Evolutionary conservation across 1,284 basidiomycete genomes (phyloP), one percentile per base, ranked within the genome.

Genomic region (Puccinia novopanici): DNA sequence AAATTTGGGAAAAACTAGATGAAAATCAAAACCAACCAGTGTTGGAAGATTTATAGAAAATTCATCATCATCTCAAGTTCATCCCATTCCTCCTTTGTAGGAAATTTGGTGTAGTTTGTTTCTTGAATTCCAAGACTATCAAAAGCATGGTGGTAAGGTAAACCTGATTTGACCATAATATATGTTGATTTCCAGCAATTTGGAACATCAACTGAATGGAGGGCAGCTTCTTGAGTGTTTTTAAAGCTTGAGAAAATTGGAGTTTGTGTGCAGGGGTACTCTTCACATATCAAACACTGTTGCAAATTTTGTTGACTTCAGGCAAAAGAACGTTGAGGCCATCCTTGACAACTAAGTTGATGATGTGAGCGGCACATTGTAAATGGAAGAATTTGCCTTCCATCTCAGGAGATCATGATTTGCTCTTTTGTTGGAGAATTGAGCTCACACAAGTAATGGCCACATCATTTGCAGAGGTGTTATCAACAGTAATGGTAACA

Each of bases 161-260:
- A 30, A 30, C 15, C 55, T 30, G 24, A 59, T 59, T 59, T 59
- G 17, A 59, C 15, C 17, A 55, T 55, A 22, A 55, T 1, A 34
- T 1, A 34, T 34, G 34, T 34, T 34, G 34, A 34, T 1, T 34
- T 34, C 34, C 34, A 34, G 52, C 17, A 8, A 55, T 3, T 55
- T 55, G 52, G 52, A 55, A 55, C 55, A 59, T 59, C 55, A 59
- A 30, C 24, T 30, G 55, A 59, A 30, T n/a, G 55, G 55, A 59
- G 55, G 30, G 55, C 55, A 30, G 30, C 6, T 13, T 59, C 9
- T 59, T 10, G 12, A 30, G 30, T 59, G 30, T 17, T 17, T 27
- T n/a, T 59, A 27, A 30, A 10, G 22, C 8, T 13, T 1, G 15
- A 12, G 27, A 27, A 27, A 59, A 59, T 10, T 27, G 4, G 9